Evolutionary conservation across 2,329 filamentous ascomycete genomes (phyloP).

Genomic region (Sclerotinia nivalis): DNA sequence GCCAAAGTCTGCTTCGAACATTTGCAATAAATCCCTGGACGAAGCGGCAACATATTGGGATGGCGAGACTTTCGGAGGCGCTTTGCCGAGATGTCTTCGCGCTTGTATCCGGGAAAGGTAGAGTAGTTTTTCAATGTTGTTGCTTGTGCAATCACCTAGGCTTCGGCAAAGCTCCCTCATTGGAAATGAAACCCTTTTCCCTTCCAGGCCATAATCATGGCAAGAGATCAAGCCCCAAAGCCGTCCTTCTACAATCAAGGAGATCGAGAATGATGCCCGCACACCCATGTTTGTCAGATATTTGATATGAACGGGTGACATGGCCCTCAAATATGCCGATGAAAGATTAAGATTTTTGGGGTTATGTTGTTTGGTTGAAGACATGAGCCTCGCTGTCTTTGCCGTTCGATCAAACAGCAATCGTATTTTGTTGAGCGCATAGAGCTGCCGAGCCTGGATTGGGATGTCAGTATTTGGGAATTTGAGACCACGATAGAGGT

Average conservation of each 20-base stretch:
- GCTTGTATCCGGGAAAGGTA: conserved; percentile 26
- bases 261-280: conserved; percentile 89
- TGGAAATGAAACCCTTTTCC: conserved; percentile 47
- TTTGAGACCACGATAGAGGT: conserved; percentile 83
- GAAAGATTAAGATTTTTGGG: conserved; percentile 72
- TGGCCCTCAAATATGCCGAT: conserved; percentile 75
- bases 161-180: conserved; percentile 77
- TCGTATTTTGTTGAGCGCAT: conserved; percentile 86
- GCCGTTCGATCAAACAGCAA: conserved; percentile 83
- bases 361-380: conserved; percentile 70
- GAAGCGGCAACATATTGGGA: conserved; percentile 30
- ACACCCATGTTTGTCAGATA: conserved; percentile 88
- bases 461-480: conserved; percentile 88
- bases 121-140: conserved; percentile 30
- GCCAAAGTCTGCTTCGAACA: conserved; percentile 51
- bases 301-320: conserved; percentile 88
- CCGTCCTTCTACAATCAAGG: conserved; percentile 81
- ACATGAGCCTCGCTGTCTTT: conserved; percentile 77
- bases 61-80: conserved; percentile 23
- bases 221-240: conserved; percentile 88
- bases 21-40: conserved; percentile 29
- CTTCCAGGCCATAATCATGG: conserved; percentile 73
- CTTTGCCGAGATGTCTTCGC: conserved; percentile 22
- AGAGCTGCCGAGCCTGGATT: conserved; percentile 81
- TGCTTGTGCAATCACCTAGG: conserved; percentile 54